A percentile compares a stretch with the other conserved stretches of the same genome.
phyloP scores from a whole-genome alignment of 495 filamentous ascomycete species.

The Aspergillus egyptiacus region DNA sequence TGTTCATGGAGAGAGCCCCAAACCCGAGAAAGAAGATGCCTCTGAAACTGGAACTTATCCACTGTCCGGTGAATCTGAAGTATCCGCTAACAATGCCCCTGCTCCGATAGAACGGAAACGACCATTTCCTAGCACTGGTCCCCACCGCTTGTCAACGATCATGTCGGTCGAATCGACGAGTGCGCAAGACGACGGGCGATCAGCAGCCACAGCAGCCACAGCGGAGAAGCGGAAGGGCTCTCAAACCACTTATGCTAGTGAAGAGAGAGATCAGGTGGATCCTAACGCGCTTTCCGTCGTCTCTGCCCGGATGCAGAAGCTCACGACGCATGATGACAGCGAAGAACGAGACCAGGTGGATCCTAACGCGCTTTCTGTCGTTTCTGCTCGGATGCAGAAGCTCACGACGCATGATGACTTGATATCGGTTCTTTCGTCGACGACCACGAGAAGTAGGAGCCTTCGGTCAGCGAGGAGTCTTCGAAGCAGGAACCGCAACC shows the following conservation, averaged over 20 bases:
- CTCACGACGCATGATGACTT: slow-evolving; percentile 90
- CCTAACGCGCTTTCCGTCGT: slow-evolving; percentile 33
- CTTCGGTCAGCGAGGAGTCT: slow-evolving; percentile 66
- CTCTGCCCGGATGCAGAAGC: slow-evolving; percentile 53
- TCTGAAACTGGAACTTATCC: slow-evolving; percentile 27
- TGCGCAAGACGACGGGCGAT: slow-evolving; percentile 33
- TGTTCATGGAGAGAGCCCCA: slow-evolving; percentile 16
- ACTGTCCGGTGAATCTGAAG: slow-evolving; percentile 35
- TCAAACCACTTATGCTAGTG: slow-evolving; percentile 25
- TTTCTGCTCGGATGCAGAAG: slow-evolving; percentile 53
- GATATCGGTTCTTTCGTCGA: slow-evolving; percentile 81
- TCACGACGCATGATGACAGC: slow-evolving; percentile 73
- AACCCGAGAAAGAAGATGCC: slow-evolving; percentile 18
- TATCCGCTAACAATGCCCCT: slow-evolving; percentile 35
- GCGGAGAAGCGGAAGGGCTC: slow-evolving; percentile 13
- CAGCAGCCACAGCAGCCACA: slow-evolving; percentile 4
- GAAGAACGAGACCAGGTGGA: slow-evolving; percentile 44
- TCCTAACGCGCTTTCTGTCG: slow-evolving; percentile 31
- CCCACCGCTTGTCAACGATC: slow-evolving; percentile 70
- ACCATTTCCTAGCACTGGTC: slow-evolving; percentile 56
- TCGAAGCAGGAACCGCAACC: slow-evolving; percentile 59
- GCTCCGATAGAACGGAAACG: slow-evolving; percentile 39
- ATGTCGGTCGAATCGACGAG: slow-evolving; percentile 57
- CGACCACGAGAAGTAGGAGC: slow-evolving; percentile 60
- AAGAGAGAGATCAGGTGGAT: slow-evolving; percentile 42